Conservation (phyloP, 2,329 filamentous ascomycete species). For the Alternaria alternata region DNA sequence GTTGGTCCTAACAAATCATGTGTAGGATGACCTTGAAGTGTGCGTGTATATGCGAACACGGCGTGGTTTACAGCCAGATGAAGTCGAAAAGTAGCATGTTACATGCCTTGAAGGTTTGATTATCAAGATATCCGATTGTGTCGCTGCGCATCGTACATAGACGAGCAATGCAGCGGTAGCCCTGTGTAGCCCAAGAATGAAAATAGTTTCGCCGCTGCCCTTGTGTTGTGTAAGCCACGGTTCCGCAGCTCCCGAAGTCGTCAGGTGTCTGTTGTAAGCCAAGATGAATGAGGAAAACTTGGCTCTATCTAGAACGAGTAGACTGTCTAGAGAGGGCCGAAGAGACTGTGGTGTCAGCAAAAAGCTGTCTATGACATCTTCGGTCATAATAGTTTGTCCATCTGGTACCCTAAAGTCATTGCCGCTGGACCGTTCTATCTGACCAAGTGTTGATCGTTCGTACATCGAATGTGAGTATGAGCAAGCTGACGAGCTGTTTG, state of each 20-base stretch:
- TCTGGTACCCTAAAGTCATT: neutral
- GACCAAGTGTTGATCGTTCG: neutral
- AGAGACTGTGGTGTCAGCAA: neutral
- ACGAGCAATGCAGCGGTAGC: neutral
- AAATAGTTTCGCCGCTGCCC: neutral
- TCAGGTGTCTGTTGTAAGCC: neutral
- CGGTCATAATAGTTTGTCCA: neutral
- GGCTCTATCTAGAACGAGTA: neutral
- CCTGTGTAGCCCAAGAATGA: neutral
- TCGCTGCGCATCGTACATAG: neutral
- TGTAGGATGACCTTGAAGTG: neutral
- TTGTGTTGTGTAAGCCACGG: neutral
- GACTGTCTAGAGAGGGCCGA: no score
- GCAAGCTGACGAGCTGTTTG: neutral
- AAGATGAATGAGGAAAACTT: neutral
- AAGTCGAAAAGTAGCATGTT: neutral
- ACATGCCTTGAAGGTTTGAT: neutral
- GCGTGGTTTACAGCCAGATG: no score
- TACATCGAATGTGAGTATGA: neutral
- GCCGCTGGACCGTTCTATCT: no score
- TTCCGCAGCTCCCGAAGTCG: neutral
- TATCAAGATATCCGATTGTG: neutral
- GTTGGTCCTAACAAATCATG: neutral
- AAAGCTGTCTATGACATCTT: neutral
- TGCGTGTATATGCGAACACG: neutral